Base-by-base conservation (phyloP, 1,284 basidiomycete species). In the Marasmius oreades region DNA sequence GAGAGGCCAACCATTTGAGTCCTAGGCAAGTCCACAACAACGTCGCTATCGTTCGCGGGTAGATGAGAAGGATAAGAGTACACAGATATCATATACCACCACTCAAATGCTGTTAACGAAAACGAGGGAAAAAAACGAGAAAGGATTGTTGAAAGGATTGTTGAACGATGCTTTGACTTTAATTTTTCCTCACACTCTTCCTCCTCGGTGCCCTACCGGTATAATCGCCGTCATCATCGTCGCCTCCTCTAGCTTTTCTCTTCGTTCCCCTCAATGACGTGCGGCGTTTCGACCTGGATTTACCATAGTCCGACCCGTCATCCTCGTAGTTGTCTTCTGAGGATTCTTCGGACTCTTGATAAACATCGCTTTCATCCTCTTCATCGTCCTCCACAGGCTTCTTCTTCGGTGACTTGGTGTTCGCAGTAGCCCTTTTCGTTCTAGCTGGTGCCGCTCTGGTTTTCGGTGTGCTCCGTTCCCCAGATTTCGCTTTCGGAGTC, bases 191-290 rank as follows among this genome's bases (percentile, higher is more conserved):
- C 16, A 7, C 6, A 42, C 14, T 50, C 47, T 31, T 50, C 47
- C 47, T 28, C 31, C 26, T 50, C 45, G 45, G 24, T 33, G 47
- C 24, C 47, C 47, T 28, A 6, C 47, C 47, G n/a, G 45, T 36
- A 37, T 47, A 47, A 20, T 57, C 64, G 18, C 66, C 65, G 8
- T 61, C 61, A 10, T 61, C 59, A 18, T 63, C 61, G 4, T 64
- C 61, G 22, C 58, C 54, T 5, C 43, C 57, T 14, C 50, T 62
- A 56, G 51, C 61, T 56, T 47, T 59, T 54, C 56, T 64, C 57
- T 16, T 55, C 58, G 36, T 56, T 53, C 36, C 55, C 55, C 37
- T 60, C 56, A 18, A 28, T 14, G 24, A 16, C 24, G 47, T 16
- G 26, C 50, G 55, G 58, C 53, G 18, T 52, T 37, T 60, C 51